phyloP scores from a whole-genome alignment of 306 rosid genomes.

The Albizia julibrissin region DNA sequence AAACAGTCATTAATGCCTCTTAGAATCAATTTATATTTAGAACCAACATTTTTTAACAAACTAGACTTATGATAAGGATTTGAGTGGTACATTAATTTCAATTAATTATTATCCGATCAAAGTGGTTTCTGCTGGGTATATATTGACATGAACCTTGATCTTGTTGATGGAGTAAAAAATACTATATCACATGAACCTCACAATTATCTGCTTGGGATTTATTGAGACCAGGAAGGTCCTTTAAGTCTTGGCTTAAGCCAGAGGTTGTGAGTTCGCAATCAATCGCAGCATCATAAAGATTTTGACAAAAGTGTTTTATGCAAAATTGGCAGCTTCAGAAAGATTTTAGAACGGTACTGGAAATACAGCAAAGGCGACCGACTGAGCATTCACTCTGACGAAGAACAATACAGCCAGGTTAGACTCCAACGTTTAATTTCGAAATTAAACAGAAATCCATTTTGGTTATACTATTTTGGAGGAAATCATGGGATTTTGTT shows the following conservation, averaged over 20 bases:
- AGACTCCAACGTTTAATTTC: not conserved
- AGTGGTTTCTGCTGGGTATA: not conserved
- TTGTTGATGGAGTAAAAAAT: too few relatives aligned
- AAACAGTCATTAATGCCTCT: too few relatives aligned
- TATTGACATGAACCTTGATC: too few relatives aligned
- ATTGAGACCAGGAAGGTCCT: too few relatives aligned
- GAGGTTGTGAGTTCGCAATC: too few relatives aligned
- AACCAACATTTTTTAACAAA: too few relatives aligned
- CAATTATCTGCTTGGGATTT: not conserved
- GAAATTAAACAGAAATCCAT: not conserved
- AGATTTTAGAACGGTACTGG: constrained; percentile 45
- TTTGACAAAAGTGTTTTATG: too few relatives aligned
- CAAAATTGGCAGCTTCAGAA: constrained; percentile 48
- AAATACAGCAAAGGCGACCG: constrained; percentile 30
- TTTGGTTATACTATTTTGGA: too few relatives aligned
- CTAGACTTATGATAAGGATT: too few relatives aligned
- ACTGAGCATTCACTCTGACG: constrained; percentile 22
- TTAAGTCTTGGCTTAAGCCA: too few relatives aligned
- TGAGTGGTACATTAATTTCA: not conserved
- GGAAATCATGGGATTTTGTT: not conserved
- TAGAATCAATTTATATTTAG: too few relatives aligned
- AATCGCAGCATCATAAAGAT: too few relatives aligned
- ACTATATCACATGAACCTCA: not conserved
- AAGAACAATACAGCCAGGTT: constrained; percentile 57
- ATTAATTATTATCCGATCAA: not conserved